Conservation (phyloP, 768 basidiomycete genomes). For the Hygrophoropsis aurantiaca region DNA sequence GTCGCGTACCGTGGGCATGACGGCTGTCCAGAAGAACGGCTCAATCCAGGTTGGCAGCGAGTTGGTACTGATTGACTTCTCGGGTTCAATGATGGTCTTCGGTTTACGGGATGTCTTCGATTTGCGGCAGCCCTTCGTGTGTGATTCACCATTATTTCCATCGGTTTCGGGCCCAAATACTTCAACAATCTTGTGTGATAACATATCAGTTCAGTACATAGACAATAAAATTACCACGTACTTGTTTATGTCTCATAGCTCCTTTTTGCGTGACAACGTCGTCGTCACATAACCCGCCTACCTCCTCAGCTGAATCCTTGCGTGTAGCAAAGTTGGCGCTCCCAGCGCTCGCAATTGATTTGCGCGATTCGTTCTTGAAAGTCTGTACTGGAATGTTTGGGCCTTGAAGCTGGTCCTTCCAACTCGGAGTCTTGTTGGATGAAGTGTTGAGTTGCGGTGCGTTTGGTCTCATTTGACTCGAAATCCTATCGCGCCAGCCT, state of each 20-base stretch:
- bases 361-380: too few species aligned
- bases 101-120: not conserved
- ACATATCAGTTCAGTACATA: too few species aligned
- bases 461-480: too few species aligned
- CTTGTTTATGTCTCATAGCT: not conserved
- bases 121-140: too few species aligned
- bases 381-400: too few species aligned
- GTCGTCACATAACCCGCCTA: not conserved
- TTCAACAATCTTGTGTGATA: not conserved
- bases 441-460: too few species aligned
- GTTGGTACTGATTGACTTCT: not conserved
- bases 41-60: not conserved
- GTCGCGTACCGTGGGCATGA: not conserved
- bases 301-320: not conserved
- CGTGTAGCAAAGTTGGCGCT: too few species aligned
- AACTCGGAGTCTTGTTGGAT: too few species aligned
- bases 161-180: not conserved
- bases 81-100: not conserved
- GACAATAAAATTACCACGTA: too few species aligned
- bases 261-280: not conserved
- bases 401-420: too few species aligned
- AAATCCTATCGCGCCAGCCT: too few species aligned
- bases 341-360: too few species aligned
- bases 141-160: not conserved
- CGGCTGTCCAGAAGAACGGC: not conserved